Base-by-base conservation (phyloP, 2,329 filamentous ascomycete species). In the Paramyrothecium sp. region DNA sequence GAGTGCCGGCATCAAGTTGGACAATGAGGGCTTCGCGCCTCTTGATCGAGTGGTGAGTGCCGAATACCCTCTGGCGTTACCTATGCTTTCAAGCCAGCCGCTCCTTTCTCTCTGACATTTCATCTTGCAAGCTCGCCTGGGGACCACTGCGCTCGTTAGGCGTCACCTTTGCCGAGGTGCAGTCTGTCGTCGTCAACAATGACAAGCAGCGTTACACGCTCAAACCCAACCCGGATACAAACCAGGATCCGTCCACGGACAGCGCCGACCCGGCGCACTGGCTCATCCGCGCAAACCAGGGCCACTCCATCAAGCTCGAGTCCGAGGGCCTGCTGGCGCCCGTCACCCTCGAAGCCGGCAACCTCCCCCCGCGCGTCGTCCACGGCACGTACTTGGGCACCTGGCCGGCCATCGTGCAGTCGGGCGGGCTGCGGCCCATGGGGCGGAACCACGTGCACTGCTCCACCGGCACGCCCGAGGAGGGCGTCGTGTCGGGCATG, bases 281-380 rank as follows among this genome's bases (percentile, higher is more conserved):
- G 78, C 81, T 96, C 33, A 97, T 99, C 75, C 92, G 95, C 67
- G 95, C 95, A 26, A 97, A 96, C 69, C 95, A 98, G 77, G 95
- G 95, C 55, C 95, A 98, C 78, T 92, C 86, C 66, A 90, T 99
- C 69, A 86, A 87, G 67, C 76, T 87, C 38, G 88, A 91, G 26
- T 86, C 86, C n/a, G 85, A 88, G 51, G 83, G 83, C 0, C 81
- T 96, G 2, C 83, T 97, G 3, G 82, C 80, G 20, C 87, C 88
- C 7, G 79, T 97, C 57, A 87, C 85, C 1, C 69, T 85, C 1
- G 81, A 82, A 34, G 74, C 70, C 7, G 81, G 67, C 22, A 84
- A 84, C 60, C 65, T 93, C 1, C 91, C 91, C 0, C 68, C 78
- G 0, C 78, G 81, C 0, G 91, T 92, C 3, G 85, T 98, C 3